These are phyloP conservation scores for Xylaria sp. DNA, from an alignment of 2,329 filamentous ascomycete species.

Conservation along the genomic window DNA sequence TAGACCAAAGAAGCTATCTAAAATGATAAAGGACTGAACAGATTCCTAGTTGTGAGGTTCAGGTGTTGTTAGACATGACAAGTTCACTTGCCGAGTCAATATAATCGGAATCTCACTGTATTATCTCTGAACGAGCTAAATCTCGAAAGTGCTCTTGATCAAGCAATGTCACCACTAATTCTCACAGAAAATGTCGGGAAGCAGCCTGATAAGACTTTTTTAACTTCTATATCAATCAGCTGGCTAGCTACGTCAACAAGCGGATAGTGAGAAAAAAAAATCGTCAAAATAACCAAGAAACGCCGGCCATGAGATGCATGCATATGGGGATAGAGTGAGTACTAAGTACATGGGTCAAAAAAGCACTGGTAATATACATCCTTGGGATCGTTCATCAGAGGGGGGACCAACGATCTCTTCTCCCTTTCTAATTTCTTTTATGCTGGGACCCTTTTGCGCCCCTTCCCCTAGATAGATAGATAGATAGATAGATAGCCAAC, in stretches of 20 bases:
- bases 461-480: too few relatives aligned
- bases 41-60: background rate
- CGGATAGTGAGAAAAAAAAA: background rate
- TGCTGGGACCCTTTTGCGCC: too few relatives aligned
- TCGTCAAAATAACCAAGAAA: slow-evolving; percentile 12
- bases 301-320: slow-evolving; percentile 24
- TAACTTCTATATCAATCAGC: slow-evolving; percentile 11
- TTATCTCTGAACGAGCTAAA: too few relatives aligned
- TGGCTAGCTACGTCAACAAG: background rate
- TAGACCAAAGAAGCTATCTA: background rate
- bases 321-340: background rate
- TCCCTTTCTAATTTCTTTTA: too few relatives aligned
- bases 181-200: too few relatives aligned
- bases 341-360: background rate
- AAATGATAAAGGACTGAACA: background rate
- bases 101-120: too few relatives aligned
- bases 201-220: slow-evolving; percentile 9
- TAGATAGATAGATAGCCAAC: too few relatives aligned
- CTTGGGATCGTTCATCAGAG: background rate
- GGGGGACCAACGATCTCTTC: background rate
- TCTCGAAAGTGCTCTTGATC: too few relatives aligned
- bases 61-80: background rate
- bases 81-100: too few relatives aligned
- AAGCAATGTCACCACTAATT: too few relatives aligned
- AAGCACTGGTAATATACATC: background rate